Evolutionary conservation across 768 basidiomycete genomes (phyloP).

Genomic region (Saitozyma sp.): DNA sequence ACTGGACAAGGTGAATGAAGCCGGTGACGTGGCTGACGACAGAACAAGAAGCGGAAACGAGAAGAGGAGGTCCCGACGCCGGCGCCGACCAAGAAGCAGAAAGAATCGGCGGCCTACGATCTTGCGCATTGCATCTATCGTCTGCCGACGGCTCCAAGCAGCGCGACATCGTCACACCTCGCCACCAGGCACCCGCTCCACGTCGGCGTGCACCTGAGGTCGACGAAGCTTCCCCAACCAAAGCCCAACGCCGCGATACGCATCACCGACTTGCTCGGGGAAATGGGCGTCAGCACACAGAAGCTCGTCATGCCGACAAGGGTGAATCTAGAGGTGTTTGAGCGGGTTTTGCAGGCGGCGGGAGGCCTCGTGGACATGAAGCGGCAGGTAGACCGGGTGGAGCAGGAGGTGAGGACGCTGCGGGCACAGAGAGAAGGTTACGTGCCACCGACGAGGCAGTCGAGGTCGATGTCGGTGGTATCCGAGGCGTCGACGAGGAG

Average conservation of each 20-base stretch:
- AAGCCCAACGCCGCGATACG: constrained; percentile 71
- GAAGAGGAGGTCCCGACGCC: constrained; percentile 24
- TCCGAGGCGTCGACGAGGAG: too few species aligned
- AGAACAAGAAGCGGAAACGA: constrained; percentile 50
- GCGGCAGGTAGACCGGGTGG: constrained; percentile 77
- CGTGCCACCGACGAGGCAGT: constrained; percentile 24
- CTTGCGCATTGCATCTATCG: constrained; percentile 45
- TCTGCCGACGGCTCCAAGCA: constrained; percentile 20
- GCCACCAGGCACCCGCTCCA: constrained; percentile 42
- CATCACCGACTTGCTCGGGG: constrained; percentile 71
- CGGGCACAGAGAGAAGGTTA: constrained; percentile 56
- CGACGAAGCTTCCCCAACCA: constrained; percentile 76
- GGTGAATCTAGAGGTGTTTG: constrained; percentile 72
- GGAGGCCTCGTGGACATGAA: constrained; percentile 78
- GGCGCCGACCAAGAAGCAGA: constrained; percentile 23
- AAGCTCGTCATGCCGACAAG: constrained; percentile 93
- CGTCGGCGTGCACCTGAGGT: constrained; percentile 74
- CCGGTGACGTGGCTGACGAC: neutral
- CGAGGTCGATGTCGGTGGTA: neutral
- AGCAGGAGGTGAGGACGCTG: constrained; percentile 76
- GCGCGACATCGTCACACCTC: constrained; percentile 40
- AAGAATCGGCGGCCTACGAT: constrained; percentile 42
- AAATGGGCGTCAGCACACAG: constrained; percentile 70
- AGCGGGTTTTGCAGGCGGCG: constrained; percentile 71
- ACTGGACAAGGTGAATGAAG: constrained; percentile 44